Percentiles rank a stretch among this genome's conserved stretches.
Evolutionary conservation across 2,329 filamentous ascomycete genomes (phyloP).

Genomic region (Phyllosticta capitalensis): DNA sequence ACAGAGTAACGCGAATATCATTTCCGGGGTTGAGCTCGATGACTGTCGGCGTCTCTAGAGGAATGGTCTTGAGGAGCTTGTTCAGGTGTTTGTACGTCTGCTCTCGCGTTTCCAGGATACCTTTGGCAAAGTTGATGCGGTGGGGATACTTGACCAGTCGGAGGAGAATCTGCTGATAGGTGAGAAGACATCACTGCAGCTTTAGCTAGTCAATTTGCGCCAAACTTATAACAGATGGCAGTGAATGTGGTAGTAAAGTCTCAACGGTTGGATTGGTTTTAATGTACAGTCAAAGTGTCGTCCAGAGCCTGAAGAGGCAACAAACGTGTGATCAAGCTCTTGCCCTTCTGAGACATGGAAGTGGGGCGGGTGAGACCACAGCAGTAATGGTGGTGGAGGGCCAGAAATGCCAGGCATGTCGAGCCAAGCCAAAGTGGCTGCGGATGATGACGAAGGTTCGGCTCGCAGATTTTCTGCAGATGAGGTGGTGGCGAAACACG

Average conservation of each 20-base stretch:
- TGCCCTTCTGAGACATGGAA: background rate
- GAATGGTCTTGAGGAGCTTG: slow-evolving; percentile 67
- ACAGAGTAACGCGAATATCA: slow-evolving; percentile 68
- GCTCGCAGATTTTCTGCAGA: background rate
- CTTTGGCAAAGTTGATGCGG: slow-evolving; percentile 70
- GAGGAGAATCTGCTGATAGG: slow-evolving; percentile 50
- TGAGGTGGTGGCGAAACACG: background rate
- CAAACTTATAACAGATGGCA: background rate
- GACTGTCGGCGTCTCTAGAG: slow-evolving; percentile 66
- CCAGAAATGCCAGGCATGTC: background rate
- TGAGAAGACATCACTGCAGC: background rate
- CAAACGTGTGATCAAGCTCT: background rate
- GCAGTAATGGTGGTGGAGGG: background rate
- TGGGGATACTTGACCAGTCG: slow-evolving; percentile 69
- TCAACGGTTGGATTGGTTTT: background rate
- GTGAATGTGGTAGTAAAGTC: background rate
- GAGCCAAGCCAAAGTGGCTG: background rate
- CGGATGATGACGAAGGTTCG: background rate
- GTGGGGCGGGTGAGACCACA: background rate
- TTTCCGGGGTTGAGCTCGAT: slow-evolving; percentile 64
- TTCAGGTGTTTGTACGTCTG: slow-evolving; percentile 69
- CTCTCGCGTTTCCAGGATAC: slow-evolving; percentile 63
- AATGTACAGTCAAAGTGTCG: background rate
- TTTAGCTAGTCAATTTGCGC: background rate
- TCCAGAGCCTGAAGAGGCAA: no score